Evolutionary conservation across 345 rosid genomes (phyloP), one percentile per base, ranked within the genome.

Genomic region (Barbarea vulgaris): DNA sequence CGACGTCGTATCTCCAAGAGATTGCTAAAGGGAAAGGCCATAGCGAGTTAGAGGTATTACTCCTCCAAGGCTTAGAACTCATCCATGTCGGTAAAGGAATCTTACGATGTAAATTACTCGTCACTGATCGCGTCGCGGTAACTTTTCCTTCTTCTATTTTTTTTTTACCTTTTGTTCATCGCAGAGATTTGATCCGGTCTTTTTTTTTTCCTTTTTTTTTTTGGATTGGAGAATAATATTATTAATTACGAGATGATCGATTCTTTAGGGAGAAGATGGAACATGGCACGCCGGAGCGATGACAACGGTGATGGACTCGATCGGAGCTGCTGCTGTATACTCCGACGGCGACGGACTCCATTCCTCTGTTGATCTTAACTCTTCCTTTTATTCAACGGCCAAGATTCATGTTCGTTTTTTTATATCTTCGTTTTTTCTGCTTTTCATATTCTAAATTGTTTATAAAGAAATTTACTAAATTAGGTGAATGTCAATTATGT

Each of bases 211-310:
- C 44, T 2, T 34, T 4, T 13, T 52, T 14, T 36, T 19, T 11
- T 5, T 2, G 4, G 4, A 17, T 34, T 39, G 31, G 54, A 0
- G 21, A 28, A 46, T 44, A 21, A 4, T 36, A 37, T 33, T 33
- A 14, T 39, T 51, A 36, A 24, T 17, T 25, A 47, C n/a, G 25
- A 12, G 6, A 48, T 46, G 57, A 15, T 63, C 4, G 22, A 33
- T 5, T 56, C 3, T 44, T 30, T 30, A 74, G 82, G 79, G 64
- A 34, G 79, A 60, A 21, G 75, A 73, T 62, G 82, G 82, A 27
- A 83, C 74, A 53, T 91, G 91, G 88, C 75, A 80, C 0, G 75
- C 55, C 17, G 93, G 93, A 75, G 91, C 87, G 0, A 82, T 88
- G 47, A 73, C 87, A n/a, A 72, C 87, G 5, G 48, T 81, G 69